Base-by-base conservation (phyloP, 305 asterid genomes). In the Andrographis paniculata region DNA sequence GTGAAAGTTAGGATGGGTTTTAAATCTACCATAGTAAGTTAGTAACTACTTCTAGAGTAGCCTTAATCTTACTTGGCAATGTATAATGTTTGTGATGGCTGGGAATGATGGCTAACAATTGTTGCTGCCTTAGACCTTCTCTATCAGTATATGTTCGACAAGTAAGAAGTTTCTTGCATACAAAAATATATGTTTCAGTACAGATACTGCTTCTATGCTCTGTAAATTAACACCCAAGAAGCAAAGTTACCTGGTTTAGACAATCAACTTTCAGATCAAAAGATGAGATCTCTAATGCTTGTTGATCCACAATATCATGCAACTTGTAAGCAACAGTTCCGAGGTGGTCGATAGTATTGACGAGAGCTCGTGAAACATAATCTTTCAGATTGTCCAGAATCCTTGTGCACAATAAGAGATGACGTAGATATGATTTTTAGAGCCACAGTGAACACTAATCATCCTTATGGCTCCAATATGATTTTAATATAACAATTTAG, bases 291-390 rank as follows among this genome's bases (percentile, higher is more conserved):
- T 81, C 94, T 59, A 62, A 23, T 28, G 78, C 63, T 52, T 92
- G 93, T 48, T 92, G 95, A 51, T 92, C 96, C 61, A 92, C 59
- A 49, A 87, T 62, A 60, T 92, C 91, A 47, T 79, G 79, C 64
- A 92, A 75, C 67, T 92, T 92, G 77, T 68, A 92, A 46, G 99
- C 93, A 72, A 87, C 99, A 27, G 99, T 92, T 42, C 99, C 99
- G 61, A 92, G 84, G 66, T 87, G 99, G 73, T 87, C 99, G 31
- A 92, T 82, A 44, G 95, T 96, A 77, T 84, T 92, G 58, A 92
- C 99, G 22, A 92, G 82, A 60, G 99, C 95, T 59, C 93, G 73
- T 17, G 77, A 78, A 36, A 94, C 82, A 66, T 87, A 92, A 55
- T 81, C 95, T 76, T 84, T 87, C 52, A 92, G 80, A 69, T 92